A percentile compares a stretch with the other conserved stretches of the same genome.
Evolutionary conservation across 495 filamentous ascomycete species (phyloP).

Genomic region (Astrocystis sublimbata): DNA sequence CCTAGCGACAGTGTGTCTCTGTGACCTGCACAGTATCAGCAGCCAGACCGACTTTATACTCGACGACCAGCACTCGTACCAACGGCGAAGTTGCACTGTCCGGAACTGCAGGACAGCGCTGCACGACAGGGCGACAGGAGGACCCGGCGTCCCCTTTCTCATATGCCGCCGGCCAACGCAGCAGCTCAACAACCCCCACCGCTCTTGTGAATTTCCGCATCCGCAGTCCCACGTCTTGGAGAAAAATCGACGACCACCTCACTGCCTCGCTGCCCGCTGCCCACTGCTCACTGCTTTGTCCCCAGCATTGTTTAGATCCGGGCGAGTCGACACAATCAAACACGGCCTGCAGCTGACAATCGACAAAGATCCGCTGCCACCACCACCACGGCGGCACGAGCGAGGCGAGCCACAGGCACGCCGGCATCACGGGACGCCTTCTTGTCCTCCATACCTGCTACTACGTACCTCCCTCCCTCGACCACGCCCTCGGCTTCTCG

Average conservation of each 20-base stretch:
- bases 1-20: too few relatives aligned
- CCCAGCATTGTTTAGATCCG: too few relatives aligned
- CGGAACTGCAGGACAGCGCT: too few relatives aligned
- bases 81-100: not conserved
- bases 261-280: not conserved
- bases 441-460: not conserved
- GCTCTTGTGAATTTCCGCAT: constrained; percentile 15
- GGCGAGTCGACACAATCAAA: not conserved
- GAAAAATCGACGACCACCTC: constrained; percentile 7
- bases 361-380: too few relatives aligned
- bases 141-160: not conserved
- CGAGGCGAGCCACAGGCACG: not conserved
- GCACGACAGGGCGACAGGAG: not conserved
- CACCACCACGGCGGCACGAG: not conserved
- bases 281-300: too few relatives aligned
- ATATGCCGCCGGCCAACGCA: constrained; percentile 14
- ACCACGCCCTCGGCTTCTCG: too few relatives aligned
- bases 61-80: too few relatives aligned
- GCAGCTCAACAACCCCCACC: constrained; percentile 16
- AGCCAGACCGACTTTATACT: too few relatives aligned
- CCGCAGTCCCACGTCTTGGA: constrained; percentile 1
- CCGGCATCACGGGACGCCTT: too few relatives aligned
- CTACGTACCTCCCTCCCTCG: too few relatives aligned
- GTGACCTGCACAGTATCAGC: too few relatives aligned
- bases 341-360: not conserved